Percentiles rank a stretch among this genome's conserved stretches.
Conservation (phyloP, 768 basidiomycete species). For the Mycena sanguinolenta region DNA sequence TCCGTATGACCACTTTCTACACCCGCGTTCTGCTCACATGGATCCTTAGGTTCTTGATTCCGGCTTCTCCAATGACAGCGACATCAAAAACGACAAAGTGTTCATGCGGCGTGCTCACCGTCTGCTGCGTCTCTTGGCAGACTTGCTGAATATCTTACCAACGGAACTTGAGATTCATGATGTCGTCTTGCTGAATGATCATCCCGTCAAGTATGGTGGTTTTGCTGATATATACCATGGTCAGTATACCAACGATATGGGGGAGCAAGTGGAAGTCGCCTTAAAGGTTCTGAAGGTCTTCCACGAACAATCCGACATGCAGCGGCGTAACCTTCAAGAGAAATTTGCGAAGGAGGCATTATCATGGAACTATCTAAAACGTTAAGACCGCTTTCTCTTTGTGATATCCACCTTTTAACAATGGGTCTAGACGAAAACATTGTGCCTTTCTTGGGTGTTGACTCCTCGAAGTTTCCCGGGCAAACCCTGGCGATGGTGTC, state of each 20-base stretch:
- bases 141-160: background rate
- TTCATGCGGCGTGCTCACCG: too few relatives aligned
- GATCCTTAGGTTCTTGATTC: background rate
- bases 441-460: background rate
- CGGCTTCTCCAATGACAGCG: background rate
- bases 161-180: background rate
- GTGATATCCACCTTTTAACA: background rate
- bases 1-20: too few relatives aligned
- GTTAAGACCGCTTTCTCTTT: background rate
- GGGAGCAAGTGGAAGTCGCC: background rate
- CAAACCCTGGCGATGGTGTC: slow-evolving; percentile 26
- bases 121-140: background rate
- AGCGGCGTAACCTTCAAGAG: too few relatives aligned
- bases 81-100: too few relatives aligned
- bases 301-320: too few relatives aligned
- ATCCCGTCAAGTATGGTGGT: background rate
- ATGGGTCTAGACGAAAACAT: background rate
- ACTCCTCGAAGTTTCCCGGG: background rate
- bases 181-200: background rate
- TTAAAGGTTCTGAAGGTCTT: too few relatives aligned
- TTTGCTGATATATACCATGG: background rate
- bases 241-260: background rate
- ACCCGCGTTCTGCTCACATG: background rate
- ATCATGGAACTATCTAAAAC: background rate
- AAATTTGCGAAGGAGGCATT: too few relatives aligned